Evolutionary conservation across 768 basidiomycete species (phyloP), one percentile per base, ranked within the genome.

Genomic region (Termitomyces sp.): DNA sequence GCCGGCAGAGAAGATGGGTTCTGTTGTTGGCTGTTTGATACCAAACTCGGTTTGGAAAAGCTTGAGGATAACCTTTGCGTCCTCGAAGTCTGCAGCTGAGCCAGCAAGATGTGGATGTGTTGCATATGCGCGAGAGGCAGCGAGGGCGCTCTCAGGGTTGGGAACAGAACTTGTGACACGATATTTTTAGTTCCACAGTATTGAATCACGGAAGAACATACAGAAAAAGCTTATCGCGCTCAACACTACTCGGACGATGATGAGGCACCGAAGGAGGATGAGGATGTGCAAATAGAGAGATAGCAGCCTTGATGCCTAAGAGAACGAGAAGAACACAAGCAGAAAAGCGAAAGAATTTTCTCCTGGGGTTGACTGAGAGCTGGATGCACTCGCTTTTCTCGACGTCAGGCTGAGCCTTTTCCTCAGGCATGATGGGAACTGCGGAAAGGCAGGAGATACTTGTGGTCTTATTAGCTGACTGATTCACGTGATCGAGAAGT

Each of bases 71-170:
- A 76, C 71, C 61, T 84, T 80, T 6, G 90, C 90, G 63, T 87
- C 81, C 34, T 76, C 66, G 24, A 80, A 71, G 64, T 89, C 85
- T 58, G 79, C 79, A 3, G 68, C 57, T 21, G 84, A 83, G 9
- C 88, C 87, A 3, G 88, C 88, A 46, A 88, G 71, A 68, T 90
- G 90, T 24, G 88, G 87, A 58, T 85, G 83, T 2, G 80, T 79
- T 1, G 86, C 83, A 64, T 82, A 87, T 22, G 69, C 66, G 19
- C 78, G 76, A 21, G 87, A 86, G 5, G 80, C 74, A 28, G 72
- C 73, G 2, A 84, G 61, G 2, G 87, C 88, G 55, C 81, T 85
- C 46, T 79, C 76, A 5, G 73, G 62, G 57, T 74, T 78, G 1
- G 87, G 88, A 11, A 85, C 65, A 14, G 78, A 78, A 21, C 84